Evolutionary conservation across 805 yeast species (phyloP).

Genomic region (Wickerhamiella sorbophila): DNA sequence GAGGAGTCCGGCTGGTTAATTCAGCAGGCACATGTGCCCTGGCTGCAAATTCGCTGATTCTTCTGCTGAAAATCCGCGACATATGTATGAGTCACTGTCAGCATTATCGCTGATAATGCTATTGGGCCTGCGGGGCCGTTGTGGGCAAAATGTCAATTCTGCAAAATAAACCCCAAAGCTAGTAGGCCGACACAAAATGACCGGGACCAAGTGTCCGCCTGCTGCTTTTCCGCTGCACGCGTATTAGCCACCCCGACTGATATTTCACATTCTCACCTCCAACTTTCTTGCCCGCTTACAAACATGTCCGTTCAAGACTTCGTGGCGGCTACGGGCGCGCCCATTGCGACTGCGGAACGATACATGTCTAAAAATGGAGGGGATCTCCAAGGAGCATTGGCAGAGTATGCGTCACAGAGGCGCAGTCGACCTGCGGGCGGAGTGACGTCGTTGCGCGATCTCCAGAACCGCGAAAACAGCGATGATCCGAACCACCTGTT

Average conservation of each 20-base stretch:
- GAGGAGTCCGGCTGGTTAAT: slow-evolving; percentile 64
- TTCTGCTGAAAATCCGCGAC: background rate
- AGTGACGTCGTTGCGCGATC: slow-evolving; percentile 23
- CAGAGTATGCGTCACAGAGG: background rate
- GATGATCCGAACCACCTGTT: slow-evolving; percentile 30
- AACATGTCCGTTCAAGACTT: background rate
- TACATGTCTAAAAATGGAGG: background rate
- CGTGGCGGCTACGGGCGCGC: background rate
- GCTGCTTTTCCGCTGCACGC: too few relatives aligned
- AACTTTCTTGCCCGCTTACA: background rate
- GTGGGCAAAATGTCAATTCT: too few relatives aligned
- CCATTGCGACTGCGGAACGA: background rate
- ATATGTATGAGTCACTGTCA: background rate
- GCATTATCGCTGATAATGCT: background rate
- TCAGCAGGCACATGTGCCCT: slow-evolving; percentile 38
- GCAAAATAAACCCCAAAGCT: too few relatives aligned
- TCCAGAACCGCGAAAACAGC: slow-evolving; percentile 7
- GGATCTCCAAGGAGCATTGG: background rate
- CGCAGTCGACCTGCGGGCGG: slow-evolving; percentile 10
- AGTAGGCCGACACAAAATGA: too few relatives aligned
- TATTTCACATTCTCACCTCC: too few relatives aligned
- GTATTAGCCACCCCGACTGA: too few relatives aligned
- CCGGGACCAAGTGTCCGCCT: too few relatives aligned
- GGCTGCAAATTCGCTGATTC: slow-evolving; percentile 12
- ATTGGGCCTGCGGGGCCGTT: too few relatives aligned